phyloP scores from a whole-genome alignment of 1,284 basidiomycete genomes.

The Malassezia slooffiae region DNA sequence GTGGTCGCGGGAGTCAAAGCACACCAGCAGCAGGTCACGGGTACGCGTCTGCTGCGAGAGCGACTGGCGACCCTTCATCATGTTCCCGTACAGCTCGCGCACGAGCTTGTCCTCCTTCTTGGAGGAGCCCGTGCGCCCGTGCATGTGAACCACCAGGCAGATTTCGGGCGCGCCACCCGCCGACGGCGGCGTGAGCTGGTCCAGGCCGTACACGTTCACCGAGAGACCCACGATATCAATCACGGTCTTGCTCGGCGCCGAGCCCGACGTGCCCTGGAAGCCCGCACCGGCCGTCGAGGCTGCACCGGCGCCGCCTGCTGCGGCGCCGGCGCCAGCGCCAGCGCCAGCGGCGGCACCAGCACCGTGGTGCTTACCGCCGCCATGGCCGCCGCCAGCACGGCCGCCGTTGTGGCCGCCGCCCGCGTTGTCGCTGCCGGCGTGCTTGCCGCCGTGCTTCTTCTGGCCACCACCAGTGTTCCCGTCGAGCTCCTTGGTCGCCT shows the following conservation, averaged over 20 bases:
- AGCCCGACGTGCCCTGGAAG: neutral
- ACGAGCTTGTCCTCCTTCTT: slow-evolving; percentile 33
- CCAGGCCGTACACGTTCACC: slow-evolving; percentile 35
- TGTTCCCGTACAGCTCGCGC: slow-evolving; percentile 29
- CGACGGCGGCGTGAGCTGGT: slow-evolving; percentile 24
- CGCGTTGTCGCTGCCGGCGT: neutral
- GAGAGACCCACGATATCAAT: slow-evolving; percentile 37
- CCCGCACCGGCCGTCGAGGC: no score
- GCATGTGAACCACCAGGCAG: slow-evolving; percentile 35
- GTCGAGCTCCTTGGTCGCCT: neutral
- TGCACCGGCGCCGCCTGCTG: neutral
- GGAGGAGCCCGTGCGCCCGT: slow-evolving; percentile 36
- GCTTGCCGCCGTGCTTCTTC: neutral
- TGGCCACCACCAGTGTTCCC: no score
- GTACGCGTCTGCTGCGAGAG: slow-evolving; percentile 7
- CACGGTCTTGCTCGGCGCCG: slow-evolving; percentile 10
- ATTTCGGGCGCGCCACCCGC: slow-evolving; percentile 21
- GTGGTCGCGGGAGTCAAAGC: slow-evolving; percentile 48
- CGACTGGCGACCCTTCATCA: slow-evolving; percentile 18
- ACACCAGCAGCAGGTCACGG: slow-evolving; percentile 42
- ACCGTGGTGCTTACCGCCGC: neutral
- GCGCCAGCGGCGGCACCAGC: neutral
- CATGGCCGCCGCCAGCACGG: neutral
- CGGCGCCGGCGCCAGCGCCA: neutral
- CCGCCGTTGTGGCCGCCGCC: neutral